Conservation (phyloP, 331 rosid species). For the Malus hybrid region DNA sequence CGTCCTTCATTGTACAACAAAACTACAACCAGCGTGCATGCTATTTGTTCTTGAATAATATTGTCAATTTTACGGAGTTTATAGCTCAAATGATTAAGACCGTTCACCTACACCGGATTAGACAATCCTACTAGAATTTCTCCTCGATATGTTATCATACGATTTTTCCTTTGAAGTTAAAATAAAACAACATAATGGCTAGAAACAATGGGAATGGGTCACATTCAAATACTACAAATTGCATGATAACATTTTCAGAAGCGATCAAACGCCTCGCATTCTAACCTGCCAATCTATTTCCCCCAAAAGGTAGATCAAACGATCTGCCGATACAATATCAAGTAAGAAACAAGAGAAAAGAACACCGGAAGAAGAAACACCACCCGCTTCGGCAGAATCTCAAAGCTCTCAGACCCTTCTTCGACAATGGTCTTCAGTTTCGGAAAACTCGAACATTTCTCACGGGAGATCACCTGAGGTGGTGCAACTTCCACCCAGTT, state of each 20-base stretch:
- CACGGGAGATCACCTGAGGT: not conserved
- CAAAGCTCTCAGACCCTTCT: conserved; percentile 21
- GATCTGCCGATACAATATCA: not conserved
- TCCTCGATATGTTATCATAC: no score
- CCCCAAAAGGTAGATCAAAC: not conserved
- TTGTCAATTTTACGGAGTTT: no score
- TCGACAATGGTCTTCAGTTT: conserved; percentile 20
- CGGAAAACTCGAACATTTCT: not conserved
- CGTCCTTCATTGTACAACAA: conserved; percentile 7
- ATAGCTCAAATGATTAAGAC: no score
- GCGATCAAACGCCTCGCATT: not conserved
- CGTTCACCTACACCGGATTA: no score
- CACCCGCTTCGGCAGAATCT: conserved; percentile 1
- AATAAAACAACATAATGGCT: no score
- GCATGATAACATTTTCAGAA: not conserved
- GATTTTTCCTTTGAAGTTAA: no score
- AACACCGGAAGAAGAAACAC: conserved; percentile 15
- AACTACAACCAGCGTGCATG: not conserved
- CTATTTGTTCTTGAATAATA: not conserved
- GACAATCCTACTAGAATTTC: no score
- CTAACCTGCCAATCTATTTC: not conserved
- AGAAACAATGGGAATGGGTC: no score
- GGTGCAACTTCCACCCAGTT: conserved; percentile 18
- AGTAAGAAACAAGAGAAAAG: conserved; percentile 17
- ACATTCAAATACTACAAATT: no score